Conservation (phyloP, 1,284 basidiomycete genomes). For the Cryptococcus maquisensis region DNA sequence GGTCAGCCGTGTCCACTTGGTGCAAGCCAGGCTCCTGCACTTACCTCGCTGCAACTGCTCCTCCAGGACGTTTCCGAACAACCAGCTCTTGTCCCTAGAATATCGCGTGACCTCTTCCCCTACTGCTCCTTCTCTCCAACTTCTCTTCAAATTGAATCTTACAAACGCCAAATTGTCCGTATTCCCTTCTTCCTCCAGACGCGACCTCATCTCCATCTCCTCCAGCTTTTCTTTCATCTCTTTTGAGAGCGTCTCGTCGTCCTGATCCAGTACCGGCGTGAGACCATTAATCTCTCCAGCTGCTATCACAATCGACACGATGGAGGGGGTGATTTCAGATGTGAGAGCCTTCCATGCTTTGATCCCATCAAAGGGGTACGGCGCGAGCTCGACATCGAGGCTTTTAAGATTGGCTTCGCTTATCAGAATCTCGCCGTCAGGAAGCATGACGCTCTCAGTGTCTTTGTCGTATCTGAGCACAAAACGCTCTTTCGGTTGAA, state of each 20-base stretch:
- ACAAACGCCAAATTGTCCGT: slow-evolving; percentile 32
- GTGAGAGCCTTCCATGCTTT: slow-evolving; percentile 41
- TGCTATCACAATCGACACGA: slow-evolving; percentile 38
- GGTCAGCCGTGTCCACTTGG: not conserved
- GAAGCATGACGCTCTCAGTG: slow-evolving; percentile 19
- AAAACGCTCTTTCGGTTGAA: slow-evolving; percentile 26
- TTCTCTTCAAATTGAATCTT: slow-evolving; percentile 45
- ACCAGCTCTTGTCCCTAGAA: slow-evolving; percentile 50
- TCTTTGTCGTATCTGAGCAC: slow-evolving; percentile 28
- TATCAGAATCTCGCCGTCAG: slow-evolving; percentile 13
- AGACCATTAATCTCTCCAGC: slow-evolving; percentile 35
- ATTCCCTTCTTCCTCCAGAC: not conserved
- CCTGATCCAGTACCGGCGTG: slow-evolving; percentile 31
- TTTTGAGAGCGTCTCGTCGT: slow-evolving; percentile 19
- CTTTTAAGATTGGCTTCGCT: slow-evolving; percentile 44
- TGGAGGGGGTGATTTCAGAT: slow-evolving; percentile 22
- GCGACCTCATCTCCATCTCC: slow-evolving; percentile 3
- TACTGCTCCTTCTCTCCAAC: slow-evolving; percentile 47
- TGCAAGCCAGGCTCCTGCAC: slow-evolving; percentile 13
- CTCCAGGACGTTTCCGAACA: slow-evolving; percentile 35
- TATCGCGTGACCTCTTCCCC: slow-evolving; percentile 48
- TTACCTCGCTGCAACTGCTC: slow-evolving; percentile 37
- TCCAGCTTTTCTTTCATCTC: slow-evolving; percentile 12
- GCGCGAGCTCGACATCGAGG: slow-evolving; percentile 47
- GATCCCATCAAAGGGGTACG: slow-evolving; percentile 45